A percentile compares a stretch with the other conserved stretches of the same genome.
Conservation (phyloP, 345 rosid species). For the Lumnitzera racemosa region DNA sequence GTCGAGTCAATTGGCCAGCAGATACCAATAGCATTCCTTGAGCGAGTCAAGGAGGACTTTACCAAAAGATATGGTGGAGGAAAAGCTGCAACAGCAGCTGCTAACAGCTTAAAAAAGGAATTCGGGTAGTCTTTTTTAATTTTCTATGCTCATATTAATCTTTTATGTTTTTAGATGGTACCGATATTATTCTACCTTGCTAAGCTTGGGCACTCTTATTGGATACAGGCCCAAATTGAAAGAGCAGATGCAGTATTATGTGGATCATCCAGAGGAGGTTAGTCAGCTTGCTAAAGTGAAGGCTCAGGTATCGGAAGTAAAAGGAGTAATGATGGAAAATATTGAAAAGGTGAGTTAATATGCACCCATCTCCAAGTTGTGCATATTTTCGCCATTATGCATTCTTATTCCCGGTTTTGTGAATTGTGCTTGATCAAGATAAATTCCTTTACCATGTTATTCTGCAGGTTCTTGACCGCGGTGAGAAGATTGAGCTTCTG, state of each 20-base stretch:
- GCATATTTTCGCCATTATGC: neutral
- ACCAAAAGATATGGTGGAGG: slow-evolving; percentile 43
- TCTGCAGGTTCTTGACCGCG: slow-evolving; percentile 66
- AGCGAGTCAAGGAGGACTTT: slow-evolving; percentile 53
- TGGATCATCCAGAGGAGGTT: slow-evolving; percentile 76
- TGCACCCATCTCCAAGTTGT: neutral
- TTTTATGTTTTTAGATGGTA: neutral
- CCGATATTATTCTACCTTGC: neutral
- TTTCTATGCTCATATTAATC: neutral
- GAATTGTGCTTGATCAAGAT: neutral
- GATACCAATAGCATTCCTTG: slow-evolving; percentile 54
- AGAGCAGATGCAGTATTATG: slow-evolving; percentile 63
- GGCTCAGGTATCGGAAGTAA: slow-evolving; percentile 87
- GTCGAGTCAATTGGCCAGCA: slow-evolving; percentile 52
- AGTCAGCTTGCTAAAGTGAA: slow-evolving; percentile 77
- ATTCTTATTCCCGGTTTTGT: too few species aligned
- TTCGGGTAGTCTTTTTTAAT: slow-evolving; percentile 24
- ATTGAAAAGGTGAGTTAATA: slow-evolving; percentile 59
- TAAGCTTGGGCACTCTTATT: neutral
- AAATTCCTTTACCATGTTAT: neutral
- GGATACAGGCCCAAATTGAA: slow-evolving; percentile 41
- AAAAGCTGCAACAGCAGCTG: slow-evolving; percentile 43
- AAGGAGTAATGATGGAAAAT: slow-evolving; percentile 93
- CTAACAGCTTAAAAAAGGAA: slow-evolving; percentile 46
- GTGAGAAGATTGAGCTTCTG: slow-evolving; percentile 71